These are phyloP conservation scores for Monosporozyma yasuniensis DNA, from an alignment of 805 yeast species.

Conservation along the genomic window DNA sequence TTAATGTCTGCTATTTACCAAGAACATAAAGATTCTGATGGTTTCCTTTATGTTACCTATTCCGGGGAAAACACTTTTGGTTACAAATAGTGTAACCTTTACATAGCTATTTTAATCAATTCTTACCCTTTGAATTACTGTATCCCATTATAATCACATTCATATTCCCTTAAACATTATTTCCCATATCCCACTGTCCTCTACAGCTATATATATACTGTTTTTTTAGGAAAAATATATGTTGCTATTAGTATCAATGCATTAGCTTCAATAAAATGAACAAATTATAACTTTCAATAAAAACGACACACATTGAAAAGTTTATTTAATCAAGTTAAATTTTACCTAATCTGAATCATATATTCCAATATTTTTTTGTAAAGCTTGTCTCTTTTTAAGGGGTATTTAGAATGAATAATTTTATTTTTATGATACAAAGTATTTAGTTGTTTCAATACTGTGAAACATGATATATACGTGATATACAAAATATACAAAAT, in stretches of 20 bases:
- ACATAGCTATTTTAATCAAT: neutral
- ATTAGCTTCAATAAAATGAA: no score
- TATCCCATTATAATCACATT: neutral
- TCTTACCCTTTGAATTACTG: neutral
- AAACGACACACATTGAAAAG: neutral
- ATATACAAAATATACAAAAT: neutral
- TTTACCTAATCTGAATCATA: neutral
- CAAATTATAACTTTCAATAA: no score
- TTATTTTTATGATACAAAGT: neutral
- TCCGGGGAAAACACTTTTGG: constrained; percentile 99
- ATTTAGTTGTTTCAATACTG: neutral
- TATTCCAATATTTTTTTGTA: neutral
- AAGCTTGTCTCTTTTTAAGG: neutral
- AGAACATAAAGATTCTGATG: constrained; percentile 96
- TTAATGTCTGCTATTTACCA: constrained; percentile 90
- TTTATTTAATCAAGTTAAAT: neutral
- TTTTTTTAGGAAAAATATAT: neutral
- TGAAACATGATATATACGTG: neutral
- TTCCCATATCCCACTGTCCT: neutral
- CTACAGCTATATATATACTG: neutral
- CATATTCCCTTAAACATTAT: neutral
- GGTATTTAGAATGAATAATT: neutral
- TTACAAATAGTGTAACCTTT: neutral
- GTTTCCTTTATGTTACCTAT: constrained; percentile 89
- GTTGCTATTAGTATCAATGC: neutral